Percentiles rank a stretch among this genome's conserved stretches.
These are phyloP conservation scores for Lunularia cruciata DNA, from an alignment of 225 moss, liverwort and hornwort species.

Conservation along the genomic window DNA sequence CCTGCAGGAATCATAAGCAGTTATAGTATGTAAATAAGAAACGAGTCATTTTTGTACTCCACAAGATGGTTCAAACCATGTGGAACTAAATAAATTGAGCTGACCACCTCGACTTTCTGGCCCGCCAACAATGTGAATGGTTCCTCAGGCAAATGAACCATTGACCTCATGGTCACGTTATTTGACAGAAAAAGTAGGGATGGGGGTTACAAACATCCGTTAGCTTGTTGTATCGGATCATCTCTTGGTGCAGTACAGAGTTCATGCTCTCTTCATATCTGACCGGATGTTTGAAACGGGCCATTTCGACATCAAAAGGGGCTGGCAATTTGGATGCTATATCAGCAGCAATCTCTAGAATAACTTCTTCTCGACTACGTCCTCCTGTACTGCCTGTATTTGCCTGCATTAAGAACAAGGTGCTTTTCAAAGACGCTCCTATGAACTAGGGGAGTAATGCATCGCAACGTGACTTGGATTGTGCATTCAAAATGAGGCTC, in stretches of 20 bases:
- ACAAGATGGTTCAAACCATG: neutral
- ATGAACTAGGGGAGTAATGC: too few relatives aligned
- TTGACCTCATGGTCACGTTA: neutral
- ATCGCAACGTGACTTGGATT: too few relatives aligned
- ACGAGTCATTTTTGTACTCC: neutral
- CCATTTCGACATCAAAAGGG: constrained; percentile 60
- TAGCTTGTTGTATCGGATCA: constrained; percentile 69
- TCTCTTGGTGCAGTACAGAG: constrained; percentile 73
- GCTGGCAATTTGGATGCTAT: constrained; percentile 53
- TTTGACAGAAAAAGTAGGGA: neutral
- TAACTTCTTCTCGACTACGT: constrained; percentile 61
- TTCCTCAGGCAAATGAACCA: too few relatives aligned
- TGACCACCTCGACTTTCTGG: too few relatives aligned
- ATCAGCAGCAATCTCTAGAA: constrained; percentile 57
- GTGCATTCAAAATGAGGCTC: too few relatives aligned
- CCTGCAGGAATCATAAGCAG: constrained; percentile 33
- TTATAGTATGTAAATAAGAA: too few relatives aligned
- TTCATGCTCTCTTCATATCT: constrained; percentile 68
- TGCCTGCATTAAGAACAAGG: constrained; percentile 34
- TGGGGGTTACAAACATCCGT: constrained; percentile 37
- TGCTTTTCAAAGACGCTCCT: neutral
- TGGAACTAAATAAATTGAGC: too few relatives aligned
- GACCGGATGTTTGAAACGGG: constrained; percentile 58
- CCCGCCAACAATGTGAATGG: too few relatives aligned
- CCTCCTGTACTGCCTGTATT: constrained; percentile 41